Conservation (phyloP, 2,329 filamentous ascomycete genomes). For the Penicillium sclerotigenum region DNA sequence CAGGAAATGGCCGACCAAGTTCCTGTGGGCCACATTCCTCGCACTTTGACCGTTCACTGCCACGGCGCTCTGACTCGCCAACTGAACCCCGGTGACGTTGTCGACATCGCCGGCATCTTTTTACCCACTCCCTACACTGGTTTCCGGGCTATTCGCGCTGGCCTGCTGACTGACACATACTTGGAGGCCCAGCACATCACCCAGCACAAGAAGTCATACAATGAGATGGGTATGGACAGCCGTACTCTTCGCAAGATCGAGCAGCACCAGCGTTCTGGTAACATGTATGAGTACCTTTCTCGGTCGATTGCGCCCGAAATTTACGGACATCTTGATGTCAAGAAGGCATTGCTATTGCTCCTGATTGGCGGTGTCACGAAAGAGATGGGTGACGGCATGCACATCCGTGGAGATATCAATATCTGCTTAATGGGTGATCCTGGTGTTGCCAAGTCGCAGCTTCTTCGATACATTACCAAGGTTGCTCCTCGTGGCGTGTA, state of each 20-base stretch:
- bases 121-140: slow-evolving; percentile 97
- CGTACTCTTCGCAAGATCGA: slow-evolving; percentile 79
- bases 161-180: slow-evolving; percentile 95
- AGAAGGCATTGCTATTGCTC: slow-evolving; percentile 93
- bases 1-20: slow-evolving; percentile 99
- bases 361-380: slow-evolving; percentile 96
- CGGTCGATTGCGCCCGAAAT: slow-evolving; percentile 98
- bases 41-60: slow-evolving; percentile 84
- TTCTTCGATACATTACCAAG: slow-evolving; percentile 97
- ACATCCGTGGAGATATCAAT: slow-evolving; percentile 98
- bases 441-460: slow-evolving; percentile 97
- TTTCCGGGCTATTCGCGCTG: slow-evolving; percentile 93
- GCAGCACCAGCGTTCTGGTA: slow-evolving; percentile 76
- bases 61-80: slow-evolving; percentile 81
- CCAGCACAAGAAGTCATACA: slow-evolving; percentile 98
- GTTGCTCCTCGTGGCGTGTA: slow-evolving; percentile 90
- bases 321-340: slow-evolving; percentile 92
- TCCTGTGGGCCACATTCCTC: slow-evolving; percentile 93
- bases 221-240: slow-evolving; percentile 81
- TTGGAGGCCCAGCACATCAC: slow-evolving; percentile 88
- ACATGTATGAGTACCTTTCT: slow-evolving; percentile 92
- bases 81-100: slow-evolving; percentile 88
- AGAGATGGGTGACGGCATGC: slow-evolving; percentile 96
- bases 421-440: slow-evolving; percentile 98
- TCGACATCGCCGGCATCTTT: slow-evolving; percentile 94